Conservation (phyloP, 2,329 filamentous ascomycete species). For the Aotearoamyces nothofagi region DNA sequence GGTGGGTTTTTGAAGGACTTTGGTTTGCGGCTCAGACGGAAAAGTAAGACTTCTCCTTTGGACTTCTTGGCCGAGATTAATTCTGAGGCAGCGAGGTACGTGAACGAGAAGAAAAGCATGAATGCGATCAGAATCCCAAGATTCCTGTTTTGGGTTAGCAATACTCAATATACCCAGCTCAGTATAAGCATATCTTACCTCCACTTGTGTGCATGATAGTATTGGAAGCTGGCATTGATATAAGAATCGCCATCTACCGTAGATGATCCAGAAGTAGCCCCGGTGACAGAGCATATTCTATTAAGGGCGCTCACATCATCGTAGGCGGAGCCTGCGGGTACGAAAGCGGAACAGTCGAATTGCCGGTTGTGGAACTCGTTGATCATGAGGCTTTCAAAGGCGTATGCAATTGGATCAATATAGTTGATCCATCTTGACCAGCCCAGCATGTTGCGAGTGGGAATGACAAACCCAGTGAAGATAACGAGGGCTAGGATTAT, state of each 20-base stretch:
- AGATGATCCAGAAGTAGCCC: slow-evolving; percentile 35
- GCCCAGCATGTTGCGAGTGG: slow-evolving; percentile 44
- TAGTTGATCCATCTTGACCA: slow-evolving; percentile 81
- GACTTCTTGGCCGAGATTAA: slow-evolving; percentile 49
- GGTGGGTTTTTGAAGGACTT: too few species aligned
- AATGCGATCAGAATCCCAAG: slow-evolving; percentile 55
- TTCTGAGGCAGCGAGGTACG: slow-evolving; percentile 51
- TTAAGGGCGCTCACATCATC: slow-evolving; percentile 6
- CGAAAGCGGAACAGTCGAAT: slow-evolving; percentile 11
- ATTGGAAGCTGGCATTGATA: slow-evolving; percentile 36
- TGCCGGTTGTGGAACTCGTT: slow-evolving; percentile 51
- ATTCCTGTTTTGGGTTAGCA: slow-evolving; percentile 28
- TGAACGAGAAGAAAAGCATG: slow-evolving; percentile 41
- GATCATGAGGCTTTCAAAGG: slow-evolving; percentile 67
- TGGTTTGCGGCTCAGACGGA: too few species aligned
- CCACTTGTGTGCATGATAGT: slow-evolving; percentile 46
- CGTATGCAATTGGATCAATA: slow-evolving; percentile 43
- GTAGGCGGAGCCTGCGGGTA: slow-evolving; percentile 11
- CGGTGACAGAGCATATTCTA: slow-evolving; percentile 39
- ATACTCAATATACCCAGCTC: not conserved
- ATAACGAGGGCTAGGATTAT: slow-evolving; percentile 22
- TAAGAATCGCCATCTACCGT: slow-evolving; percentile 44
- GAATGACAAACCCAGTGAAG: slow-evolving; percentile 26
- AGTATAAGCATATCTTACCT: slow-evolving; percentile 18
- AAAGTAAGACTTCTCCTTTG: slow-evolving; percentile 64